Conservation (phyloP, 768 basidiomycete genomes). For the Boletus vermiculosoides region DNA sequence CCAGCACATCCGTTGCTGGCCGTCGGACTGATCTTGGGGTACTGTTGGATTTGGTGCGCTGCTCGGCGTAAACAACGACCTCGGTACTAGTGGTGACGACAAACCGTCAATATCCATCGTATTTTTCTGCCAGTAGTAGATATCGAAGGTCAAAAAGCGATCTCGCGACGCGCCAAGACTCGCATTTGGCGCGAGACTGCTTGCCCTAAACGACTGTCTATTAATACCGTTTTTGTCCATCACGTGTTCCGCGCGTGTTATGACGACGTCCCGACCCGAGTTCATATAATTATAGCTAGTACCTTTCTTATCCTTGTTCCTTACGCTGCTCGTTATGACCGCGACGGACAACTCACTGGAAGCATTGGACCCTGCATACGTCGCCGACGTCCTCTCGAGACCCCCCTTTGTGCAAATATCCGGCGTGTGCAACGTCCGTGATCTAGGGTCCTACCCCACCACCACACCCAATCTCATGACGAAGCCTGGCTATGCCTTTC, state of each 20-base stretch:
- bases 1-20: slow-evolving; percentile 51
- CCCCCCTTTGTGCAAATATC: slow-evolving; percentile 68
- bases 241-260: slow-evolving; percentile 20
- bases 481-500: slow-evolving; percentile 56
- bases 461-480: slow-evolving; percentile 49
- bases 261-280: not conserved
- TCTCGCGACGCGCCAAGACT: slow-evolving; percentile 25
- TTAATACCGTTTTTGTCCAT: not conserved
- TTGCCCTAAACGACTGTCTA: slow-evolving; percentile 37
- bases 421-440: slow-evolving; percentile 77
- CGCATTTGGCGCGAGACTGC: slow-evolving; percentile 41
- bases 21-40: slow-evolving; percentile 36
- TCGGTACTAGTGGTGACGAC: no score
- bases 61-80: no score
- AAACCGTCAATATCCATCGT: slow-evolving; percentile 57
- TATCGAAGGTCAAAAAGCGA: slow-evolving; percentile 9
- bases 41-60: slow-evolving; percentile 41
- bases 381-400: slow-evolving; percentile 59
- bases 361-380: slow-evolving; percentile 64
- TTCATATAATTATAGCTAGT: not conserved
- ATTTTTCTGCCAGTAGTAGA: slow-evolving; percentile 7
- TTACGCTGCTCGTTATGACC: slow-evolving; percentile 14
- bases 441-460: slow-evolving; percentile 64
- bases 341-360: slow-evolving; percentile 41
- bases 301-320: not conserved